phyloP scores from a whole-genome alignment of 2,329 filamentous ascomycete species.

The Aspergillus proliferans region DNA sequence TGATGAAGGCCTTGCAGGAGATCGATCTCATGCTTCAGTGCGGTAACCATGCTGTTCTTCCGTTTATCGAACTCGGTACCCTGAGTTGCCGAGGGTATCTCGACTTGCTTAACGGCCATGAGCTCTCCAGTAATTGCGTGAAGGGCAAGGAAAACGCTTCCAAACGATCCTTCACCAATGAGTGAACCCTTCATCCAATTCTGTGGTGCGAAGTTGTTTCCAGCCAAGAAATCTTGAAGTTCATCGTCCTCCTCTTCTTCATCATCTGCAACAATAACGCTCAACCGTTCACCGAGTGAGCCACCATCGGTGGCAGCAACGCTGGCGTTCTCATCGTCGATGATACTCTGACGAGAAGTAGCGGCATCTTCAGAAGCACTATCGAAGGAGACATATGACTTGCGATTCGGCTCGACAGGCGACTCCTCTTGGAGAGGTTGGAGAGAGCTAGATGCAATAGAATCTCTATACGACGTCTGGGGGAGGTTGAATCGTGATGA shows the following conservation, averaged over 20 bases:
- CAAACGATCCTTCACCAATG: constrained; percentile 95
- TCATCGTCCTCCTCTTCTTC: constrained; percentile 89
- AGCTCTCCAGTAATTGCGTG: constrained; percentile 96
- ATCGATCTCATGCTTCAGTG: constrained; percentile 91
- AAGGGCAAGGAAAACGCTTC: constrained; percentile 87
- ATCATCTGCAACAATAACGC: constrained; percentile 78
- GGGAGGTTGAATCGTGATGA: constrained; percentile 50
- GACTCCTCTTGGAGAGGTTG: constrained; percentile 90
- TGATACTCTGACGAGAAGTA: constrained; percentile 64
- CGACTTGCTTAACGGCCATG: constrained; percentile 96
- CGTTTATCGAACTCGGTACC: constrained; percentile 74
- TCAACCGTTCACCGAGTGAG: constrained; percentile 75
- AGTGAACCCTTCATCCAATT: constrained; percentile 99
- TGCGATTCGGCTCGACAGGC: constrained; percentile 76
- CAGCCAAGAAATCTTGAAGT: constrained; percentile 79
- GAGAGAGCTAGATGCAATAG: constrained; percentile 79
- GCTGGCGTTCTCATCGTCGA: constrained; percentile 76
- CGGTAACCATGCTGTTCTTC: constrained; percentile 98
- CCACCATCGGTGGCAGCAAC: constrained; percentile 58
- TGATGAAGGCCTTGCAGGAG: constrained; percentile 91
- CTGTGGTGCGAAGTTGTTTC: constrained; percentile 91
- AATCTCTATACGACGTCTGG: constrained; percentile 70
- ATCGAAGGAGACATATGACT: constrained; percentile 80
- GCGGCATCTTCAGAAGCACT: constrained; percentile 67
- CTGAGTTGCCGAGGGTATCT: constrained; percentile 74